phyloP scores from a whole-genome alignment of 78 protist species.

The Emiliania huxleyi region DNA sequence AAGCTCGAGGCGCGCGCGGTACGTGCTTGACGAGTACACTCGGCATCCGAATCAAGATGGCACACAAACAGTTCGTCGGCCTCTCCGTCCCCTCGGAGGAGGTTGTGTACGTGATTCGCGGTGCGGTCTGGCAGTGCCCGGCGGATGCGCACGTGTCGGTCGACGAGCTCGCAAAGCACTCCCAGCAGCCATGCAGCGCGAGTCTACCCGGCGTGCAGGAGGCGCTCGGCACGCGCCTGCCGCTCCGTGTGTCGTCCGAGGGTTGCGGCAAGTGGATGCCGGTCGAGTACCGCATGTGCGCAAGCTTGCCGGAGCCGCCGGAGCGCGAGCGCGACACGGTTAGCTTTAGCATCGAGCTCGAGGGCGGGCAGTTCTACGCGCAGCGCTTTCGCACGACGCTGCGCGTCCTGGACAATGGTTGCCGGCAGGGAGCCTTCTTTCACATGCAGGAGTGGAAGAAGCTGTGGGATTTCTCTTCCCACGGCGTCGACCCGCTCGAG shows the following conservation, averaged over 20 bases:
- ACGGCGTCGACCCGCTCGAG: neutral
- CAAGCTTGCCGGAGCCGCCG: neutral
- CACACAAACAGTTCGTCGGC: conserved; percentile 6
- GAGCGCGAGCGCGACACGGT: neutral
- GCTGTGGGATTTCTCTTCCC: neutral
- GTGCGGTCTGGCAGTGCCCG: conserved; percentile 7
- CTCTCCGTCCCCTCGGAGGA: neutral
- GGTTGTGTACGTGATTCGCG: no score
- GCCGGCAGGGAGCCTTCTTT: neutral
- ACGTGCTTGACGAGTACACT: neutral
- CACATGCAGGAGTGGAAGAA: conserved; percentile 33
- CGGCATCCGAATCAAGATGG: neutral
- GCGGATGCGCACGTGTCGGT: neutral
- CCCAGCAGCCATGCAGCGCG: neutral
- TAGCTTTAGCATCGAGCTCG: neutral
- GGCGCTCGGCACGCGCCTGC: neutral
- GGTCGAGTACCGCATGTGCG: neutral
- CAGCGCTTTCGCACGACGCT: neutral
- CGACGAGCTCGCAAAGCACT: neutral
- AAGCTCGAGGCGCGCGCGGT: neutral
- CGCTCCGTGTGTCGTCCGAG: neutral
- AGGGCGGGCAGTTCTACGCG: neutral
- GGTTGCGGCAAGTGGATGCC: conserved; percentile 6
- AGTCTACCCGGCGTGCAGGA: neutral
- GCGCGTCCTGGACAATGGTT: neutral